Base-by-base conservation (phyloP, 495 filamentous ascomycete species). In the Podospora comata region DNA sequence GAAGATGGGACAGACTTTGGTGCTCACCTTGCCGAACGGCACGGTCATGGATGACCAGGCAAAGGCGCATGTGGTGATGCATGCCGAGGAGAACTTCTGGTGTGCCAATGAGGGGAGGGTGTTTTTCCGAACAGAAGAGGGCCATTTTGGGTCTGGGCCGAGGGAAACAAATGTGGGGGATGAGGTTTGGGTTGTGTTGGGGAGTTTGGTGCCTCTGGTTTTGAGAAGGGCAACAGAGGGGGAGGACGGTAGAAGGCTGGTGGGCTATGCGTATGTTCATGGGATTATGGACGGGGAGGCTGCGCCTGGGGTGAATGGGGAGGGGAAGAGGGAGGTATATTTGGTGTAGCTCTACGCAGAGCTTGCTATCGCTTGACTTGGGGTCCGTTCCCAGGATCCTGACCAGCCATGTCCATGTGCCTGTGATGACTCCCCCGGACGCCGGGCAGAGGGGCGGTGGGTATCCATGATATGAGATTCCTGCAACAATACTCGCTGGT, bases 281-380 rank as follows among this genome's bases (percentile, higher is more conserved):
- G 61, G 61, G 28, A 63, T 63, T 15, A 63, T 63, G 61, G 61
- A 63, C 18, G 61, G 61, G 11, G 27, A 63, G 61, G 61, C 61
- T 44, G 27, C 61, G 30, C 61, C 61, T 13, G 30, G n/a, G n/a
- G 11, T 20, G 27, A 18, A 44, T 5, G 34, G 61, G 61, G 15
- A 63, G 28, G 61, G 48, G 1, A 27, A 5, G 61, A 23, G 23
- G 16, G 16, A n/a, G 61, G 23, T 63, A 16, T 20, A 48, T 63
- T 44, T 63, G 18, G 60, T 62, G 60, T 62, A 34, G 34, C 65
- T 65, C 32, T 0, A 32, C 0, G 7, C 30, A 5, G 30, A 32
- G 30, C 30, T 48, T 48, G 39, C 39, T 48, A 48, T 6, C 39
- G 4, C 30, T 32, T 32, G 30, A 32, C 7, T 32, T 6, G 30